Evolutionary conservation across 805 yeast genomes (phyloP).

Genomic region (Lachancea mirantina): DNA sequence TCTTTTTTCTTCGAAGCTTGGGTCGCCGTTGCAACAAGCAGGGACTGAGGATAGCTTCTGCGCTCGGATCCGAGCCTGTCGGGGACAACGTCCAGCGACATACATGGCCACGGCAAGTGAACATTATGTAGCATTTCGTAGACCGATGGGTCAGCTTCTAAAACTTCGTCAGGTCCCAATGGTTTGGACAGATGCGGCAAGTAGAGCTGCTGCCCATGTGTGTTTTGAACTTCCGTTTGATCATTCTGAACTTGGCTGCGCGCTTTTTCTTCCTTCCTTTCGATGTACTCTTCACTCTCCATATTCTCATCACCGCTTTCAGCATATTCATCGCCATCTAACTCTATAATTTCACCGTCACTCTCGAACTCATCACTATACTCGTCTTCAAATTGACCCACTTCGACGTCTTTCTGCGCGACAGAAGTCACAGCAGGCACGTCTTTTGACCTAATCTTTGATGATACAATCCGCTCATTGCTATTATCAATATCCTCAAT

Average conservation of each 20-base stretch:
- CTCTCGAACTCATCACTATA: constrained; percentile 90
- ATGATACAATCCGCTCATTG: constrained; percentile 35
- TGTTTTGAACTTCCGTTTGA: constrained; percentile 29
- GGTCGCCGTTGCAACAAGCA: constrained; percentile 84
- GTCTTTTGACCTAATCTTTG: constrained; percentile 26
- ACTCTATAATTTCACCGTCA: constrained; percentile 81
- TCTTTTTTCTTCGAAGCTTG: constrained; percentile 85
- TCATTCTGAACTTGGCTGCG: constrained; percentile 35
- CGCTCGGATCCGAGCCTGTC: constrained; percentile 84
- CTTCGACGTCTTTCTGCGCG: constrained; percentile 41
- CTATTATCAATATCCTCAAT: constrained; percentile 33
- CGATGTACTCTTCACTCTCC: constrained; percentile 32
- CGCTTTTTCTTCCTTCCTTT: constrained; percentile 31
- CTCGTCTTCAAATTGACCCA: constrained; percentile 84
- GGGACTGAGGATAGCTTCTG: constrained; percentile 79
- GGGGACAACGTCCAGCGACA: constrained; percentile 83
- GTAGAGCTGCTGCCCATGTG: constrained; percentile 44
- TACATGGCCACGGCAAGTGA: constrained; percentile 94
- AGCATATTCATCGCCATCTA: constrained; percentile 54
- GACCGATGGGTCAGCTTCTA: constrained; percentile 94
- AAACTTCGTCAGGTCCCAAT: constrained; percentile 88
- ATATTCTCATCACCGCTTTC: constrained; percentile 31
- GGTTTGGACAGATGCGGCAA: constrained; percentile 86
- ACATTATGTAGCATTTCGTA: constrained; percentile 95
- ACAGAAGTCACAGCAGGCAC: constrained; percentile 17